phyloP scores from a whole-genome alignment of 2,329 filamentous ascomycete species.

The Helotiales sp. region DNA sequence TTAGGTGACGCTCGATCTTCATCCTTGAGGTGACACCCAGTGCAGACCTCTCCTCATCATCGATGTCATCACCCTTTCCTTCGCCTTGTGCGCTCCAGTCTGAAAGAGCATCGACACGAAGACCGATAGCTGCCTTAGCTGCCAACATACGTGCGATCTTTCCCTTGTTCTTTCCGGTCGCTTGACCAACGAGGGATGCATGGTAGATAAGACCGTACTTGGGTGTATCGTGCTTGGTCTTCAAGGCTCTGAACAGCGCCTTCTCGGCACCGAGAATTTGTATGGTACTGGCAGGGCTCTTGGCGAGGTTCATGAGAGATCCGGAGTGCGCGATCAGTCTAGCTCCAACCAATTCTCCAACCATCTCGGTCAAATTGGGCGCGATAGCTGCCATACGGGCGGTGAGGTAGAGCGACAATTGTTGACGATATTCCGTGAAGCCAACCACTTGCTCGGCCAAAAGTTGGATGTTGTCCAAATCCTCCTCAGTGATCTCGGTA shows the following conservation, averaged over 20 bases:
- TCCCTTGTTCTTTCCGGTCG: slow-evolving; percentile 97
- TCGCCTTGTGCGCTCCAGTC: slow-evolving; percentile 74
- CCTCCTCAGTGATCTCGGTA: slow-evolving; percentile 91
- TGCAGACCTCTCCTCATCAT: slow-evolving; percentile 87
- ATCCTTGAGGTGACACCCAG: slow-evolving; percentile 75
- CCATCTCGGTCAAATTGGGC: slow-evolving; percentile 90
- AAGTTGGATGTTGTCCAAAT: slow-evolving; percentile 89
- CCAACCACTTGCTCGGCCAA: slow-evolving; percentile 92
- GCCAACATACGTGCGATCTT: slow-evolving; percentile 98
- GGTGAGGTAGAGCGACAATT: slow-evolving; percentile 87
- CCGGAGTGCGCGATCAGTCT: slow-evolving; percentile 94
- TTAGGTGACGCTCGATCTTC: slow-evolving; percentile 76
- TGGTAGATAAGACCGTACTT: slow-evolving; percentile 98
- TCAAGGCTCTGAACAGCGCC: slow-evolving; percentile 95
- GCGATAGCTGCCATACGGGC: slow-evolving; percentile 96
- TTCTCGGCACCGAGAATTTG: slow-evolving; percentile 99
- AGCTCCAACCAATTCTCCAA: slow-evolving; percentile 92
- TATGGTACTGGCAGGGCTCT: slow-evolving; percentile 92
- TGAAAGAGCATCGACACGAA: slow-evolving; percentile 88
- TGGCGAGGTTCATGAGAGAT: slow-evolving; percentile 92
- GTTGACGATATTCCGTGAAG: slow-evolving; percentile 87
- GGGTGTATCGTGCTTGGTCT: slow-evolving; percentile 98
- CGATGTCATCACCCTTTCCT: slow-evolving; percentile 65
- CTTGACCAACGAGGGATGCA: slow-evolving; percentile 92
- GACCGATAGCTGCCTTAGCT: slow-evolving; percentile 88